Evolutionary conservation across 495 filamentous ascomycete genomes (phyloP).

Genomic region (Trypethelium eluteriae): DNA sequence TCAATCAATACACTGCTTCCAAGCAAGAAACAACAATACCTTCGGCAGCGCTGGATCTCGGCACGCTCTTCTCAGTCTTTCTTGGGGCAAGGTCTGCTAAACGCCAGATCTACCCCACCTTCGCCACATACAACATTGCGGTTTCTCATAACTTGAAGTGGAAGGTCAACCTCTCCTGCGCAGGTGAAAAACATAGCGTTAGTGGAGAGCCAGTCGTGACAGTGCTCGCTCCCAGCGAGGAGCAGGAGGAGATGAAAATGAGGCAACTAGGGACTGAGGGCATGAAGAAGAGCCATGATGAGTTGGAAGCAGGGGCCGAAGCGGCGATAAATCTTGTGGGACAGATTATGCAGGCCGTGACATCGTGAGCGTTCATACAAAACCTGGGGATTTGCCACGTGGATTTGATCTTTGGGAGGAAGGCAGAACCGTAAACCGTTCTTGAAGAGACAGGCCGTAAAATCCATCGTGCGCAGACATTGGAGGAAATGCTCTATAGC

Average conservation of each 20-base stretch:
- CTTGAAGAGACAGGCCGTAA: too few relatives aligned
- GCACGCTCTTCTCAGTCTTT: neutral
- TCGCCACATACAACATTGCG: neutral
- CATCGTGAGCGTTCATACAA: neutral
- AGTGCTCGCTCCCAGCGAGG: neutral
- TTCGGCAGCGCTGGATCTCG: neutral
- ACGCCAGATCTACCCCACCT: neutral
- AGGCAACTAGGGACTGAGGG: neutral
- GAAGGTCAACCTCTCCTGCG: neutral
- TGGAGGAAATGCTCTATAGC: too few relatives aligned
- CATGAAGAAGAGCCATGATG: slow-evolving; percentile 1
- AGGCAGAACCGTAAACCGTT: too few relatives aligned
- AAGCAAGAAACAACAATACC: neutral
- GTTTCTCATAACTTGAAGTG: neutral
- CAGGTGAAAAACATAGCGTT: neutral
- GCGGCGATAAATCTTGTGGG: neutral
- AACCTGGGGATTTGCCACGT: neutral
- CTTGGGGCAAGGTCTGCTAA: neutral
- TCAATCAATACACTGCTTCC: neutral
- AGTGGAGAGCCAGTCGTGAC: neutral
- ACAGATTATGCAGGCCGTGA: neutral
- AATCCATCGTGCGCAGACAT: too few relatives aligned
- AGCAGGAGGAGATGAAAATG: neutral
- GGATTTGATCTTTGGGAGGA: neutral
- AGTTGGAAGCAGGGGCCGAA: neutral